Conservation (phyloP, 257 asterid species). For the Solanum etuberosum region DNA sequence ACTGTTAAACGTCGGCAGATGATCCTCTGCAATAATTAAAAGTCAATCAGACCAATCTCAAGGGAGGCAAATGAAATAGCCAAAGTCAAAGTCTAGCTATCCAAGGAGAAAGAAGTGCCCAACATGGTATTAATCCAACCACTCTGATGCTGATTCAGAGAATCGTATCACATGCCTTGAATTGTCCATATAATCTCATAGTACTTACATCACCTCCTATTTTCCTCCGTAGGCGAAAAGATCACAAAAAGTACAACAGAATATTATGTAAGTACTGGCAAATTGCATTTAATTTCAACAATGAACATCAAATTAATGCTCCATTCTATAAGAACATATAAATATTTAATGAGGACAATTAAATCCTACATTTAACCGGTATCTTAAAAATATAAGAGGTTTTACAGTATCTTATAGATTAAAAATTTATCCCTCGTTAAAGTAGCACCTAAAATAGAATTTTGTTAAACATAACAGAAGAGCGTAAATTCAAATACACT, state of each 20-base stretch:
- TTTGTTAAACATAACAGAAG: neutral
- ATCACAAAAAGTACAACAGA: neutral
- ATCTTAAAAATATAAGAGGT: neutral
- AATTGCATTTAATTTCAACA: neutral
- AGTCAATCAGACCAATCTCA: constrained; percentile 1
- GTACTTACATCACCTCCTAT: neutral
- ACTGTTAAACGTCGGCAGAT: constrained; percentile 7
- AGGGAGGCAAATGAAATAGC: neutral
- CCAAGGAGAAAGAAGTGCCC: neutral
- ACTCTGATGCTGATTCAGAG: neutral
- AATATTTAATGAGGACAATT: neutral
- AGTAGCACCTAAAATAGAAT: neutral
- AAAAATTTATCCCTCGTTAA: neutral
- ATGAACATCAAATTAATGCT: neutral
- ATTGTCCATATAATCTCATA: neutral
- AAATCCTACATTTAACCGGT: neutral
- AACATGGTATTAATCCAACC: neutral
- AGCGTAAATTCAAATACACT: neutral
- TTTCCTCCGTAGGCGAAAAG: neutral
- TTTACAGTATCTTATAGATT: neutral
- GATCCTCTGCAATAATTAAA: constrained; percentile 40
- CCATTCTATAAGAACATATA: neutral
- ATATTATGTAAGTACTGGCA: neutral
- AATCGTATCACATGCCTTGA: neutral
- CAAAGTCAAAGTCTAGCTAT: neutral